These are phyloP conservation scores for Penicillium janthinellum DNA, from an alignment of 2,329 filamentous ascomycete species.

Conservation along the genomic window DNA sequence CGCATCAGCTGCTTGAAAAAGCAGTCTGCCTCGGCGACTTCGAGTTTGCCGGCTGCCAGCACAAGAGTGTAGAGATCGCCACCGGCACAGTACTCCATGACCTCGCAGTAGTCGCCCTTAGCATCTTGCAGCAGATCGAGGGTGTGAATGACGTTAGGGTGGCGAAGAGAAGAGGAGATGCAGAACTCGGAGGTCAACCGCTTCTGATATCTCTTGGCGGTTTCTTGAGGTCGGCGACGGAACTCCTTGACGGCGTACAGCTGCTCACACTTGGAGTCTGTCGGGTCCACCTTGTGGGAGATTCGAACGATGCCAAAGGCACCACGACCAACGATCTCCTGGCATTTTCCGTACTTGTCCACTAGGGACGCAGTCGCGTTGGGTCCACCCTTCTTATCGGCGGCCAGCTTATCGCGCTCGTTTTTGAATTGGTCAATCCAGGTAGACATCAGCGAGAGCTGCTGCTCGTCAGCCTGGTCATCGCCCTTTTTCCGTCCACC, in stretches of 20 bases:
- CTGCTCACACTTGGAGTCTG: constrained; percentile 75
- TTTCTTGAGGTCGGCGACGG: constrained; percentile 88
- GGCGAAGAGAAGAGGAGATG: constrained; percentile 93
- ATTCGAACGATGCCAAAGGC: constrained; percentile 97
- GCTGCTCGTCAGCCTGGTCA: constrained; percentile 65
- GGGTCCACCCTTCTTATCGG: constrained; percentile 75
- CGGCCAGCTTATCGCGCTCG: constrained; percentile 74
- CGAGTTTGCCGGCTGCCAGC: constrained; percentile 85
- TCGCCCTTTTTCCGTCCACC: constrained; percentile 79
- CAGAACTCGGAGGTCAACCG: constrained; percentile 96
- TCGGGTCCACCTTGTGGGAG: constrained; percentile 90
- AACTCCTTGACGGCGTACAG: constrained; percentile 98
- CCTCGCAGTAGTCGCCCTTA: constrained; percentile 97
- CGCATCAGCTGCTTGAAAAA: constrained; percentile 99
- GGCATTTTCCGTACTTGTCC: constrained; percentile 98
- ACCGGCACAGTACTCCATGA: constrained; percentile 98
- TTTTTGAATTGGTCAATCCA: constrained; percentile 94
- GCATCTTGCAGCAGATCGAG: constrained; percentile 92
- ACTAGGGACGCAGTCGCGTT: constrained; percentile 78
- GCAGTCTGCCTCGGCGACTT: constrained; percentile 87
- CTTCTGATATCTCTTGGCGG: constrained; percentile 96
- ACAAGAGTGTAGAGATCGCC: constrained; percentile 95
- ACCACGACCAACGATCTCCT: constrained; percentile 92
- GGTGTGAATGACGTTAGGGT: constrained; percentile 98
- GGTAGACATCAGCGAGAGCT: constrained; percentile 87